These are phyloP conservation scores for Cladophialophora psammophila DNA, from an alignment of 2,329 filamentous ascomycete genomes.

Conservation along the genomic window DNA sequence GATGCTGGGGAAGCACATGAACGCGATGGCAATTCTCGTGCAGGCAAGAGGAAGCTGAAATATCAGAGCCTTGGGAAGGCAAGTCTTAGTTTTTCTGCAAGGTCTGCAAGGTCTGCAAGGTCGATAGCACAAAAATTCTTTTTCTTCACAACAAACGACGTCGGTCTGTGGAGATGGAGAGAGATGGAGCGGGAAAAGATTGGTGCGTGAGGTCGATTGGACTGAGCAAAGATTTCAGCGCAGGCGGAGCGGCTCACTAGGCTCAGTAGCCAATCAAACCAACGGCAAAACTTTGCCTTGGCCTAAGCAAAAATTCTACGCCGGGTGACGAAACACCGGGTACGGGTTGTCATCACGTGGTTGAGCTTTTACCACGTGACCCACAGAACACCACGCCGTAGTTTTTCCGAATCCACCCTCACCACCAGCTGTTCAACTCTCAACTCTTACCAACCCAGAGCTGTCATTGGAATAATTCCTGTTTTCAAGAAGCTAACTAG, in stretches of 20 bases:
- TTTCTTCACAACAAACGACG: slow-evolving; percentile 24
- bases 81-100: slow-evolving; percentile 24
- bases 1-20: slow-evolving; percentile 78
- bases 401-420: too few species aligned
- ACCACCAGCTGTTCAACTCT: too few species aligned
- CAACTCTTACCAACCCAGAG: too few species aligned
- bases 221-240: slow-evolving; percentile 11
- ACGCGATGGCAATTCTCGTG: slow-evolving; percentile 34
- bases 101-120: slow-evolving; percentile 18
- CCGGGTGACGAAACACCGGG: slow-evolving; percentile 14
- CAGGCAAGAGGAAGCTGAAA: slow-evolving; percentile 25
- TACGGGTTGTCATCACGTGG: too few species aligned
- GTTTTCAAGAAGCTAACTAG: too few species aligned
- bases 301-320: slow-evolving; percentile 20
- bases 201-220: slow-evolving; percentile 23
- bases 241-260: slow-evolving; percentile 15
- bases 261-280: slow-evolving; percentile 15
- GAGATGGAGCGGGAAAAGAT: slow-evolving; percentile 29
- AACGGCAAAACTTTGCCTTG: slow-evolving; percentile 6
- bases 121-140: slow-evolving; percentile 32
- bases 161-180: slow-evolving; percentile 28
- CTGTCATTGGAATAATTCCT: too few species aligned
- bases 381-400: too few species aligned
- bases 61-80: slow-evolving; percentile 23
- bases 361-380: too few species aligned